Conservation (phyloP, 176 grass and related monocot species). For the Lolium perenne region DNA sequence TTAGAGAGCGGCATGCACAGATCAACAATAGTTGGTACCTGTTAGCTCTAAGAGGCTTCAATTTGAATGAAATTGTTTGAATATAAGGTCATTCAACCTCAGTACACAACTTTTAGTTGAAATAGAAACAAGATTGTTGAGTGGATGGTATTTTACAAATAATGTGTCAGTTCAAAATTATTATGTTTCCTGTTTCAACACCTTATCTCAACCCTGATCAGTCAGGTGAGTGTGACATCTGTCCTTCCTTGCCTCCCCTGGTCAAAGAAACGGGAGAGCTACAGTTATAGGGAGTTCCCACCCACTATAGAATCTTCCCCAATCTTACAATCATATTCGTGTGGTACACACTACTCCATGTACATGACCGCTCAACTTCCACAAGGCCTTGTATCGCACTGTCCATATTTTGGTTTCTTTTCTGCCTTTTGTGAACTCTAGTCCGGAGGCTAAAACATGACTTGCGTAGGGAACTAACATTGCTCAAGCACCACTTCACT, state of each 20-base stretch:
- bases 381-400: constrained; percentile 2
- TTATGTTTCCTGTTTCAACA: neutral
- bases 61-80: neutral
- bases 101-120: constrained; percentile 6
- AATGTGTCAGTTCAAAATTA: neutral
- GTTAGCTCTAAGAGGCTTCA: constrained; percentile 19
- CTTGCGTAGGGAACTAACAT: neutral
- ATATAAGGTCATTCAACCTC: constrained; percentile 31
- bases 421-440: constrained; percentile 9
- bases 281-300: neutral
- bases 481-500: neutral
- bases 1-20: constrained; percentile 20
- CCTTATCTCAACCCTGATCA: constrained; percentile 6
- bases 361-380: neutral
- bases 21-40: neutral
- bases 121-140: constrained; percentile 14
- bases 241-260: constrained; percentile 1
- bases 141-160: neutral
- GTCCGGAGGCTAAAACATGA: neutral
- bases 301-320: neutral
- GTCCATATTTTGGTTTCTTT: neutral
- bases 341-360: neutral
- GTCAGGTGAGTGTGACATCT: neutral
- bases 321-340: neutral
- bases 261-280: neutral